Base-by-base conservation (phyloP, 805 yeast genomes). In the Candida stauntonica region DNA sequence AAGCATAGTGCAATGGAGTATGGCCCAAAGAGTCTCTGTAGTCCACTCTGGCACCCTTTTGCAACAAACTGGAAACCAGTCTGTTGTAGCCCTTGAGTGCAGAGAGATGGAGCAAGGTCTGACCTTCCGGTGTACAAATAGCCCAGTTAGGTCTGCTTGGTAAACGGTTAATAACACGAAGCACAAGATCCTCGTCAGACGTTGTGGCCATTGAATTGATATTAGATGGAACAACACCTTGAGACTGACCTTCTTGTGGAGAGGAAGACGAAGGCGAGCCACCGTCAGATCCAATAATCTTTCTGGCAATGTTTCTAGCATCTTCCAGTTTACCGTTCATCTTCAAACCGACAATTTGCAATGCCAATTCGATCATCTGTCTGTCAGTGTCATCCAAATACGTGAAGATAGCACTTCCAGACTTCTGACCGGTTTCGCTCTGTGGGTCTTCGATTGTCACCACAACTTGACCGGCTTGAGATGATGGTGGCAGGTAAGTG, bases 321-420 rank as follows among this genome's bases (percentile, higher is more conserved):
- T 91, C 97, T 57, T 93, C 98, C 41, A 93, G 67, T 54, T 82
- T 81, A 42, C 98, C 99, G 56, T 87, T 89, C 96, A 91, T 88
- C 64, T 91, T 91, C 62, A 89, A 69, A 2, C 99, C 99, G 29
- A 93, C 96, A 52, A 93, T 93, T 58, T 93, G 98, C 51, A 93
- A 70, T 2, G 99, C 99, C 46, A 93, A 69, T 63, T 93, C 99
- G 57, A 91, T 86, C 57, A 93, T 72, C 61, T 91, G 96, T 48
- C 93, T 75, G 62, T 93, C 99, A 8, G 96, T 85, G 57, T 93
- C 99, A 63, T 93, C 97, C 31, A 87, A 73, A 55, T 93, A 93
- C 0, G 98, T 88, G 62, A 93, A 93, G 1, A 86, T 70, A 54
- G 62, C 50, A 21, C 45, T 43, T 19, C 51, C 63, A 14, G 35